These are phyloP conservation scores for Solanum raphanifolium DNA, from an alignment of 257 asterid genomes.

Conservation along the genomic window DNA sequence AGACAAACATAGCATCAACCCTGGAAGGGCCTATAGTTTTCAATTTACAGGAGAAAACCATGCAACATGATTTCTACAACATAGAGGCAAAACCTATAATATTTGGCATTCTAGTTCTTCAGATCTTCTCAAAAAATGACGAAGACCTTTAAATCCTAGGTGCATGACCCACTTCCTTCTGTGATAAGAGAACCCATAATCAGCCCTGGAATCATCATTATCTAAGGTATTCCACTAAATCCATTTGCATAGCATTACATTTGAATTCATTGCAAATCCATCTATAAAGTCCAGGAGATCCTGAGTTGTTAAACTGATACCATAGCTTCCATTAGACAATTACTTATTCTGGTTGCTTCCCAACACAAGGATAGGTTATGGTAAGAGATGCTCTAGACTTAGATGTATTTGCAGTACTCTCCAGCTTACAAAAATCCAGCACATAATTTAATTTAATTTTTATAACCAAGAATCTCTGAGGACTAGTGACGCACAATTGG, in stretches of 20 bases:
- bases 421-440: neutral
- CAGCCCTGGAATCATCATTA: neutral
- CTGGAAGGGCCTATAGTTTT: neutral
- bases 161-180: neutral
- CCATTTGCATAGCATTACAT: neutral
- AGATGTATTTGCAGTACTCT: neutral
- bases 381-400: neutral
- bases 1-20: neutral
- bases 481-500: neutral
- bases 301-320: neutral
- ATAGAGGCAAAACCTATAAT: neutral
- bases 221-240: neutral
- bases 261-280: neutral
- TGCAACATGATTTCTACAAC: neutral
- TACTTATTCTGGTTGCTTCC: neutral
- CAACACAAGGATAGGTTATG: neutral
- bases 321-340: neutral
- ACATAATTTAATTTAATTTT: neutral
- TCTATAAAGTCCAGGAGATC: neutral
- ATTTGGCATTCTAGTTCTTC: neutral
- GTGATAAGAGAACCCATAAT: neutral
- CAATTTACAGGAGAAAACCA: neutral
- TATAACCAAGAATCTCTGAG: neutral
- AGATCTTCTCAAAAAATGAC: neutral
- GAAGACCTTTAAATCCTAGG: neutral